Evolutionary conservation across 1,284 basidiomycete genomes (phyloP), one percentile per base, ranked within the genome.

Genomic region (Malassezia pachydermatis): DNA sequence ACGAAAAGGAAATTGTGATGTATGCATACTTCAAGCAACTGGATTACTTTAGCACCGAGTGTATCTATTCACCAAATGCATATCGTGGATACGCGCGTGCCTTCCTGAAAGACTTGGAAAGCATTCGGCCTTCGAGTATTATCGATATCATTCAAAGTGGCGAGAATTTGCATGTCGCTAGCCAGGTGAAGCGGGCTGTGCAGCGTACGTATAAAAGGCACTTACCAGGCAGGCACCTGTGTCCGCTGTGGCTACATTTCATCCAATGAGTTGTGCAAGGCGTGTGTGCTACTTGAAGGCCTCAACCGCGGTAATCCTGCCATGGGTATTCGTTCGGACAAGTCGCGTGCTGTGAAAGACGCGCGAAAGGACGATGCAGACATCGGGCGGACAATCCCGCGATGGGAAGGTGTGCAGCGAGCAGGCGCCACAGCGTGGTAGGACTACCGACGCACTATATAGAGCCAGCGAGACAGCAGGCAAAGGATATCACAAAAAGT

Each of bases 1-100:
- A 98, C 69, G 94, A 99, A 75, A 99, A 99, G 75, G 92, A 99
- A 74, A 98, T 99, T 37, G 92, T 99, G 58, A 95, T 99, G 90
- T 94, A 95, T 71, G 90, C 90, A 9, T 95, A 95, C 75, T 95
- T 95, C 76, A 95, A 94, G 64, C 74, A 75, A 74, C 78, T 99
- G 28, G 90, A 95, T 67, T 99, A 99, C 74, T 96, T 96, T 74
- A 95, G 89, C 1, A 99, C 94, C 4, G 92, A 99, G 72, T 99
- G 92, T 72, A 96, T 96, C 65, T 98, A 99, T 73, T 94, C 89
- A 3, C 94, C 94, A 10, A 72, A 74, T 62, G 94, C 92, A 2
- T 99, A 99, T 72, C 83, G 92, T 16, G 94, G 94, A 0, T 89
- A 96, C 69, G 90, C 94, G 0, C 78, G 92, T 36, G 82, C 82